Base-by-base conservation (phyloP, 345 rosid species). In the Eucalyptus pauciflora region DNA sequence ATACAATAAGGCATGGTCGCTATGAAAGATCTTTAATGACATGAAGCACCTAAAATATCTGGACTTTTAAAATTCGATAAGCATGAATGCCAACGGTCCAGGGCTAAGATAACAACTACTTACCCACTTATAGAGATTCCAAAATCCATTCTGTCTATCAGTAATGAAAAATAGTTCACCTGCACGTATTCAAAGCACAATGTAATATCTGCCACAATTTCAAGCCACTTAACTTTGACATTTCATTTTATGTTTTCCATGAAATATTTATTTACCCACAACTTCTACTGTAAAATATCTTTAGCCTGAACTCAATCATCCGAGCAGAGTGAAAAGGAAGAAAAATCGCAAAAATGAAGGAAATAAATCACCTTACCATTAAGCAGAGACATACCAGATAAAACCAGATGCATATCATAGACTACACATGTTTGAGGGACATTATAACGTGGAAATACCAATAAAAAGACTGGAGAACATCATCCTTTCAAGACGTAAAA, bases 91-190 rank as follows among this genome's bases (percentile, higher is more conserved):
- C 14, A 0, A 76, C 15, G 8, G 48, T 10, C 41, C 48, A 58
- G 41, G 60, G 49, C 5, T 33, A 27, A 86, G 87, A 87, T 89
- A 60, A 60, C 69, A 27, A 27, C 16, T 60, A 60, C 91, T 92
- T 92, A 96, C 99, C 99, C 98, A 97, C 94, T 95, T 95, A 92
- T 96, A 93, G 88, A 97, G 92, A 92, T 97, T 97, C 98, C 99
- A 97, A 92, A 95, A 97, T 91, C 99, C 98, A 86, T 89, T 94
- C 87, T 94, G 89, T 89, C 98, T 94, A 91, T 97, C 99, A 25
- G 95, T 94, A 87, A 95, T 91, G 88, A 97, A 97, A 91, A 94
- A 95, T 49, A 97, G 95, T 90, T 97, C 98, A 69, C 98, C 99
- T 96, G 97, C 93, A 94, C 25, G 87, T 87, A 62, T 18, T n/a